A percentile compares a stretch with the other conserved stretches of the same genome.
phyloP scores from a whole-genome alignment of 345 rosid species.

The Camelina neglecta region DNA sequence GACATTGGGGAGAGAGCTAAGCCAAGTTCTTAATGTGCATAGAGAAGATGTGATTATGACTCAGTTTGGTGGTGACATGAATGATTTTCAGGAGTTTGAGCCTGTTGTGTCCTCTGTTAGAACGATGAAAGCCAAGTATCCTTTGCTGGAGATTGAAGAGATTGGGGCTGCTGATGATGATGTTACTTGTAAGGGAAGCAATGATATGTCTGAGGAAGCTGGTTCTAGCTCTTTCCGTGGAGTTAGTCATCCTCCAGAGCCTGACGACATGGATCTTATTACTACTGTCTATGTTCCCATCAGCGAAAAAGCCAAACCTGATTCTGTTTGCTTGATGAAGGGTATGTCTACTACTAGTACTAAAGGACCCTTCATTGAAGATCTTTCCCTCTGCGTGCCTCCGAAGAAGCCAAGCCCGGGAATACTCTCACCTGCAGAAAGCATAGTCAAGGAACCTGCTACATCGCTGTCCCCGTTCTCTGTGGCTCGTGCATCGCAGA shows the following conservation, averaged over 20 bases:
- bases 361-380: slow-evolving; percentile 81
- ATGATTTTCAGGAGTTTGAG: slow-evolving; percentile 48
- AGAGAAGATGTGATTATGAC: slow-evolving; percentile 58
- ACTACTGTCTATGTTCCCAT: slow-evolving; percentile 71
- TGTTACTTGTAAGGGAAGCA: slow-evolving; percentile 52
- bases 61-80: slow-evolving; percentile 38
- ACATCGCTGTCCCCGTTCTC: slow-evolving; percentile 60
- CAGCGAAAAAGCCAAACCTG: slow-evolving; percentile 62
- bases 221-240: slow-evolving; percentile 83
- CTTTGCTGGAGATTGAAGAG: slow-evolving; percentile 55
- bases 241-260: slow-evolving; percentile 95
- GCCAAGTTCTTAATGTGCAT: slow-evolving; percentile 53
- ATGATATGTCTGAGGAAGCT: slow-evolving; percentile 68
- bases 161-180: slow-evolving; percentile 47
- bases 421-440: slow-evolving; percentile 68
- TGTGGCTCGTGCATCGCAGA: slow-evolving; percentile 64
- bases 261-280: slow-evolving; percentile 84
- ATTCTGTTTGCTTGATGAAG: slow-evolving; percentile 70
- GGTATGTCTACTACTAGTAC: slow-evolving; percentile 58
- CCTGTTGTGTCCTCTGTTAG: slow-evolving; percentile 51
- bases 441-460: slow-evolving; percentile 69
- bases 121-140: slow-evolving; percentile 64
- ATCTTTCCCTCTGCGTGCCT: slow-evolving; percentile 69
- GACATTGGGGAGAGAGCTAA: slow-evolving; percentile 45
- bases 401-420: slow-evolving; percentile 58